These are phyloP conservation scores for Berberis thunbergii DNA, from an alignment of 164 flowering plant species.

Conservation along the genomic window DNA sequence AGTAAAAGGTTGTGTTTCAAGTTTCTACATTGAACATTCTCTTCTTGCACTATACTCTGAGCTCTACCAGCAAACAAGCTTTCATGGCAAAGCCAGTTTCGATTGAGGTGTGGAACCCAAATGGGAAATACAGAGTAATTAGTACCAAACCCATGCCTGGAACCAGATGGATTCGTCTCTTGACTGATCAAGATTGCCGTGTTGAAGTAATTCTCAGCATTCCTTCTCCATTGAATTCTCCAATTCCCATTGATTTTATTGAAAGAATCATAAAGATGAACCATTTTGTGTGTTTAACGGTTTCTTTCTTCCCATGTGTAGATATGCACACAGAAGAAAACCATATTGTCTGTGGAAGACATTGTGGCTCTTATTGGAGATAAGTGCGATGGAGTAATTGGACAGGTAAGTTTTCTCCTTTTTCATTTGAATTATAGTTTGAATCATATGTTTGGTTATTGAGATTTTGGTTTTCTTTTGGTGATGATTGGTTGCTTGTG, in stretches of 20 bases:
- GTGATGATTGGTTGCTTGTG: neutral
- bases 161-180: conserved; percentile 88
- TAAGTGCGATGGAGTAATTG: conserved; percentile 93
- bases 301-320: conserved; percentile 16
- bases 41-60: neutral
- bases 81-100: conserved; percentile 81
- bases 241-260: neutral
- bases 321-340: conserved; percentile 87
- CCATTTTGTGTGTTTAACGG: neutral
- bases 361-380: conserved; percentile 75
- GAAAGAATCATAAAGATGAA: neutral
- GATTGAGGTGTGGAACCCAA: conserved; percentile 86
- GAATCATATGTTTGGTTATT: neutral
- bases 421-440: conserved; percentile 1
- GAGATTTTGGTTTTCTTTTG: neutral
- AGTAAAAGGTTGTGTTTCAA: too few species aligned
- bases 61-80: neutral
- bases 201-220: conserved; percentile 48
- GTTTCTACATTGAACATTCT: neutral
- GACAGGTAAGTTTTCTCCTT: conserved; percentile 44
- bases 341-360: conserved; percentile 91
- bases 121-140: conserved; percentile 83
- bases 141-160: conserved; percentile 99
- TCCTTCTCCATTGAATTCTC: neutral
- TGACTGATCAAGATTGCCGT: conserved; percentile 76